phyloP scores from a whole-genome alignment of 2,329 filamentous ascomycete genomes.

The Helminthosporium solani region DNA sequence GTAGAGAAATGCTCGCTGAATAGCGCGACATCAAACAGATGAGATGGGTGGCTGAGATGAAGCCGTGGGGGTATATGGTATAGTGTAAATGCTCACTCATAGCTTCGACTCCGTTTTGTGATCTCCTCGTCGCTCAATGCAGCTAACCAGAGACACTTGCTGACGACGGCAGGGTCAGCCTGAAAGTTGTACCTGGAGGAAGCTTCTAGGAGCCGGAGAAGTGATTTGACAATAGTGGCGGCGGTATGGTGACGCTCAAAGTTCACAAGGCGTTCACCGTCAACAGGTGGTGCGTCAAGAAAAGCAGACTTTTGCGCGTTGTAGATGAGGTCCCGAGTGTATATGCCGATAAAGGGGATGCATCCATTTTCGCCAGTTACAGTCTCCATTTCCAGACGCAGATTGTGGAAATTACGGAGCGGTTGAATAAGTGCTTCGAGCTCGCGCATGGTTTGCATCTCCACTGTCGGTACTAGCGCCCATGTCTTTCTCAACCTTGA shows the following conservation, averaged over 20 bases:
- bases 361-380: slow-evolving; percentile 67
- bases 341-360: slow-evolving; percentile 79
- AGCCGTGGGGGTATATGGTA: slow-evolving; percentile 4
- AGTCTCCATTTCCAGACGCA: slow-evolving; percentile 78
- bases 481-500: slow-evolving; percentile 69
- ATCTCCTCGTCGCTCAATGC: slow-evolving; percentile 77
- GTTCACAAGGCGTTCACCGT: slow-evolving; percentile 69
- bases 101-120: slow-evolving; percentile 32
- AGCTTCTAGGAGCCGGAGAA: slow-evolving; percentile 75
- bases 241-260: slow-evolving; percentile 79
- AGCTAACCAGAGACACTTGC: slow-evolving; percentile 82
- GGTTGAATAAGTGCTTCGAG: slow-evolving; percentile 75
- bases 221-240: slow-evolving; percentile 75
- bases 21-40: not conserved
- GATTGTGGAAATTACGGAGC: slow-evolving; percentile 72
- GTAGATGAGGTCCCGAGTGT: slow-evolving; percentile 80
- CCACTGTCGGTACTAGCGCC: slow-evolving; percentile 65
- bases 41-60: not conserved
- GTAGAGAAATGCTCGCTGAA: not conserved
- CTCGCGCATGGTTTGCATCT: slow-evolving; percentile 65
- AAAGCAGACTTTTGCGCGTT: slow-evolving; percentile 77
- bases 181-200: slow-evolving; percentile 73
- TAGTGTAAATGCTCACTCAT: slow-evolving; percentile 24
- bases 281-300: slow-evolving; percentile 63
- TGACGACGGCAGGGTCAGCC: slow-evolving; percentile 73